Conservation (phyloP, 371 early-diverging fungal species). For the Mucor racemosus region DNA sequence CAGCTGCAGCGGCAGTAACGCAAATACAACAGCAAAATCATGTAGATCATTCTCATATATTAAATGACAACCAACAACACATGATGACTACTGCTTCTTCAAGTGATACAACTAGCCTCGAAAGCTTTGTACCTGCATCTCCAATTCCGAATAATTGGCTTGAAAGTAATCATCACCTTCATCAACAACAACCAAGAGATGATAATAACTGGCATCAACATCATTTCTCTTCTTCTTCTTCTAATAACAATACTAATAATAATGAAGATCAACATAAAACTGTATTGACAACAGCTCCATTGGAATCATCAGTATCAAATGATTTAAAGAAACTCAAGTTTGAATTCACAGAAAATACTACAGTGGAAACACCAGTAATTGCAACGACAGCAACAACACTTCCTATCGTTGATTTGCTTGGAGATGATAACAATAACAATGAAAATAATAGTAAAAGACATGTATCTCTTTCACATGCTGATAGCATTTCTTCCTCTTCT, state of each 20-base stretch:
- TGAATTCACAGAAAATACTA: neutral
- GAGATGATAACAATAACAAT: neutral
- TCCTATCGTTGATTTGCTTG: neutral
- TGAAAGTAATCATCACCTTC: neutral
- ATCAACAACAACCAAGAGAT: neutral
- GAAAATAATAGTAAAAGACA: neutral
- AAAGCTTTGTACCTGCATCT: conserved; percentile 13
- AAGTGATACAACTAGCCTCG: conserved; percentile 8
- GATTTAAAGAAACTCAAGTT: neutral
- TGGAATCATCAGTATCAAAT: neutral
- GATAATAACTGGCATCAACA: neutral
- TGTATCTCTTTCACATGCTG: neutral
- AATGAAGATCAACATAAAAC: neutral
- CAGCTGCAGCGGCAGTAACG: neutral
- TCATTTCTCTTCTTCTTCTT: neutral
- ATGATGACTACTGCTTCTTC: neutral
- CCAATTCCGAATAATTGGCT: conserved; percentile 14
- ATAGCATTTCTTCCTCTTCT: neutral
- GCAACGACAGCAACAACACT: neutral
- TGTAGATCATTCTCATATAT: neutral
- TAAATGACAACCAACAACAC: conserved; percentile 5
- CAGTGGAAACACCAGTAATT: neutral
- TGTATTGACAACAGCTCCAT: neutral
- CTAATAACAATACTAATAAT: neutral
- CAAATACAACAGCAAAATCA: neutral